Evolutionary conservation across 1,284 basidiomycete genomes (phyloP), one percentile per base, ranked within the genome.

Genomic region (Fereydounia khargensis): DNA sequence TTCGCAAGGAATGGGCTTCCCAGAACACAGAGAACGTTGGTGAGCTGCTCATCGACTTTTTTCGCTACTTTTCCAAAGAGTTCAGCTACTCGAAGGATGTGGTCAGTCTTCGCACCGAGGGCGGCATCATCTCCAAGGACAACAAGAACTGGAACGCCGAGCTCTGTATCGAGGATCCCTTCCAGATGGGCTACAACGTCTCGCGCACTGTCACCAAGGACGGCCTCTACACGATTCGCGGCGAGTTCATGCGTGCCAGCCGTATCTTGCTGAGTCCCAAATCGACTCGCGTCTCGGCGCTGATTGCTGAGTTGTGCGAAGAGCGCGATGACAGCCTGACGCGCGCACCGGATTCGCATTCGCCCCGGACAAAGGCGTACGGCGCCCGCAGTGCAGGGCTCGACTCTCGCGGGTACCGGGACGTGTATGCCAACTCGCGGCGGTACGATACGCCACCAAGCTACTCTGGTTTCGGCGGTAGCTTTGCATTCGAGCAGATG

Each of bases 31-130:
- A 98, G 68, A 87, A 83, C 61, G 88, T 97, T 42, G 94, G 91
- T 57, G 92, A 97, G 77, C 80, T 98, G 84, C 81, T 98, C 75
- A 89, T 96, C 74, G 94, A 97, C 77, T 97, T 98, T 77, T 98
- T 96, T 83, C 86, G 88, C 63, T 97, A 91, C 79, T 97, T 89
- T 78, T 86, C 90, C 38, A 86, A 90, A 63, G 91, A 94, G 73
- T 97, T 96, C 78, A 80, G 83, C 50, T 98, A 96, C 78, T 88
- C 89, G 73, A 87, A 85, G 54, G 87, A 89, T 48, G 91, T 96
- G 39, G 86, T 89, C 54, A 94, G 90, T 35, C 89, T 97, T 68
- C 82, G 91, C 67, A 87, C 87, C 25, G 77, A 77, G 52, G 60
- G 55, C 35, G 94, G 94, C 6, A 80, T 90, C 17, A 73, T 97